Evolutionary conservation across 352 stramenopile species (phyloP).

Genomic region (Thalassiosira hispida): DNA sequence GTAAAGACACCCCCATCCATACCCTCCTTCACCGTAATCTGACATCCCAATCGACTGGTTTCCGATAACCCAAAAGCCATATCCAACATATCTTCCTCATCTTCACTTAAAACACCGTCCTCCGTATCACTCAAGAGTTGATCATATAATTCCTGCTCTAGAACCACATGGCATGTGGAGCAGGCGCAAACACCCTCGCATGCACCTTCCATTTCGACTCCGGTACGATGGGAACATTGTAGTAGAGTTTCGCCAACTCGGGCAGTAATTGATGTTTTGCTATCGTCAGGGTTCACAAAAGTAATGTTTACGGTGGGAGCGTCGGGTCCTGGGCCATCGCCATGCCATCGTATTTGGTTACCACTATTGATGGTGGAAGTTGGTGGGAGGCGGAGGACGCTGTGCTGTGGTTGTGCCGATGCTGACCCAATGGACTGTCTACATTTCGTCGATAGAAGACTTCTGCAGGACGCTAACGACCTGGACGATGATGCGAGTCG

Average conservation of each 20-base stretch:
- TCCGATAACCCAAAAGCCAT: conserved; percentile 98
- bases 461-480: background rate
- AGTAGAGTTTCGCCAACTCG: conserved; percentile 85
- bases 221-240: conserved; percentile 91
- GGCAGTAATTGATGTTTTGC: conserved; percentile 41
- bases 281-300: conserved; percentile 70
- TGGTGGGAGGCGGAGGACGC: background rate
- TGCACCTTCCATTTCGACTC: conserved; percentile 93
- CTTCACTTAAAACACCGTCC: conserved; percentile 54
- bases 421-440: background rate
- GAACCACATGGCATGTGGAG: conserved; percentile 98
- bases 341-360: conserved; percentile 60
- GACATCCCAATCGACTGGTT: conserved; percentile 88
- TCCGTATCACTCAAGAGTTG: conserved; percentile 90
- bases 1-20: conserved; percentile 91
- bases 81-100: conserved; percentile 98
- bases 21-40: conserved; percentile 85
- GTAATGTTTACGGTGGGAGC: conserved; percentile 68
- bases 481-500: background rate
- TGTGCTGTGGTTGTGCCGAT: background rate
- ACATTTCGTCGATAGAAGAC: background rate
- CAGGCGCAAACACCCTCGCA: conserved; percentile 95
- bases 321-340: conserved; percentile 56
- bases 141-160: conserved; percentile 93
- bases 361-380: background rate